phyloP scores from a whole-genome alignment of 2,329 filamentous ascomycete species.

The Dactylellina sp. region DNA sequence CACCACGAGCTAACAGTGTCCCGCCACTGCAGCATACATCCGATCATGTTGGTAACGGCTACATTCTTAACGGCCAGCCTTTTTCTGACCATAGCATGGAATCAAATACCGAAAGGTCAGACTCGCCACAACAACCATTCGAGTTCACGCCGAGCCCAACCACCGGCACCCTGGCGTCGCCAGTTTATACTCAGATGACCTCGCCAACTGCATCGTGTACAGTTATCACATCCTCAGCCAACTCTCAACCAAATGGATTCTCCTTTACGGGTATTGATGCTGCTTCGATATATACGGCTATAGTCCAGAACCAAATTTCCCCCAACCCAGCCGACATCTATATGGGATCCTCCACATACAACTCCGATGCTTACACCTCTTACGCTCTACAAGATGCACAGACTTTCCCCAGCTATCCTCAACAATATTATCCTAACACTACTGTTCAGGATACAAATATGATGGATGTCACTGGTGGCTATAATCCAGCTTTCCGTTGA shows the following conservation, averaged over 20 bases:
- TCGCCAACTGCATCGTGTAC: conserved; percentile 1
- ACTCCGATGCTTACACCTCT: conserved; percentile 7
- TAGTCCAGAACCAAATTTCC: background rate
- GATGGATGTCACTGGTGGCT: background rate
- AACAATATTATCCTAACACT: conserved; percentile 1
- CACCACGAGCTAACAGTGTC: conserved; percentile 21
- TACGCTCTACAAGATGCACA: conserved; percentile 7
- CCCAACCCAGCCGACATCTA: conserved; percentile 4
- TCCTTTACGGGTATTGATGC: conserved; percentile 3
- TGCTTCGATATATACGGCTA: background rate
- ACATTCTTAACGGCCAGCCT: background rate
- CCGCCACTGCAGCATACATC: conserved; percentile 21
- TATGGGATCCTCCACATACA: conserved; percentile 3
- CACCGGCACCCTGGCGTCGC: conserved; percentile 17
- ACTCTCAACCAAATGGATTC: background rate
- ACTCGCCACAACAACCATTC: conserved; percentile 19
- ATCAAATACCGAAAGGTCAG: conserved; percentile 13
- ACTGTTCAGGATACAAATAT: conserved; percentile 20
- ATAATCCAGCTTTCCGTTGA: no score
- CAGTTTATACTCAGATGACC: conserved; percentile 14
- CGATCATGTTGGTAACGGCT: conserved; percentile 10
- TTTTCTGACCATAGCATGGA: conserved; percentile 16
- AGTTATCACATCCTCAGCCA: conserved; percentile 1
- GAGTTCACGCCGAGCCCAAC: conserved; percentile 39
- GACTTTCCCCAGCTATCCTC: conserved; percentile 1